Conservation (phyloP, 208 protist species). For the Trypanosomatidae sp. region DNA sequence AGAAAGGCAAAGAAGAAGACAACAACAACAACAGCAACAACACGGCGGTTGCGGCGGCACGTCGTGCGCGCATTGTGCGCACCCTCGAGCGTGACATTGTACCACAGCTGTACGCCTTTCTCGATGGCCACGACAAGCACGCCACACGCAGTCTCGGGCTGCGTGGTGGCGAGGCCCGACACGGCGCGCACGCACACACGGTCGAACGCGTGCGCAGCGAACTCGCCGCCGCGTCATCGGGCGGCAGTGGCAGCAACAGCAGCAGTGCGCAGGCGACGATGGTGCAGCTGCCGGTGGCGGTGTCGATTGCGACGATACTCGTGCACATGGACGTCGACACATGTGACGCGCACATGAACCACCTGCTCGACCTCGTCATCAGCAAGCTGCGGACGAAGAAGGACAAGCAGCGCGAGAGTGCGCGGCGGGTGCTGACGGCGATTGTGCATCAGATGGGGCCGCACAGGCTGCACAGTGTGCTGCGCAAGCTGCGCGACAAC, state of each 20-base stretch:
- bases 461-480: conserved; percentile 62
- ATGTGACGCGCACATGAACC: conserved; percentile 61
- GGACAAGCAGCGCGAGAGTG: conserved; percentile 77
- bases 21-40: conserved; percentile 10
- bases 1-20: conserved; percentile 53
- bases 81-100: conserved; percentile 69
- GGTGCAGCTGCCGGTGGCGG: conserved; percentile 76
- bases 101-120: conserved; percentile 76
- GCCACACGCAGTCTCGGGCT: conserved; percentile 6
- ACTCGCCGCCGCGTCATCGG: conserved; percentile 45
- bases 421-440: conserved; percentile 58
- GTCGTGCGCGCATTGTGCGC: conserved; percentile 43
- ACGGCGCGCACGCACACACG: conserved; percentile 37
- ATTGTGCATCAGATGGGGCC: conserved; percentile 78
- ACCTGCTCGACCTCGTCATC: conserved; percentile 68
- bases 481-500: conserved; percentile 77
- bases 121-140: conserved; percentile 23
- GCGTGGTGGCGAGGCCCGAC: conserved; percentile 5
- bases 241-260: conserved; percentile 16
- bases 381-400: conserved; percentile 81
- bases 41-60: conserved; percentile 20
- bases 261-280: conserved; percentile 50
- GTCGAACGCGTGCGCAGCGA: conserved; percentile 44
- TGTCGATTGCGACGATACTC: conserved; percentile 79
- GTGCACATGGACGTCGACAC: conserved; percentile 63